Percentiles rank a stretch among this genome's conserved stretches.
Evolutionary conservation across 163 green algal genomes (phyloP).

Genomic region (Prototheca wickerhamii): DNA sequence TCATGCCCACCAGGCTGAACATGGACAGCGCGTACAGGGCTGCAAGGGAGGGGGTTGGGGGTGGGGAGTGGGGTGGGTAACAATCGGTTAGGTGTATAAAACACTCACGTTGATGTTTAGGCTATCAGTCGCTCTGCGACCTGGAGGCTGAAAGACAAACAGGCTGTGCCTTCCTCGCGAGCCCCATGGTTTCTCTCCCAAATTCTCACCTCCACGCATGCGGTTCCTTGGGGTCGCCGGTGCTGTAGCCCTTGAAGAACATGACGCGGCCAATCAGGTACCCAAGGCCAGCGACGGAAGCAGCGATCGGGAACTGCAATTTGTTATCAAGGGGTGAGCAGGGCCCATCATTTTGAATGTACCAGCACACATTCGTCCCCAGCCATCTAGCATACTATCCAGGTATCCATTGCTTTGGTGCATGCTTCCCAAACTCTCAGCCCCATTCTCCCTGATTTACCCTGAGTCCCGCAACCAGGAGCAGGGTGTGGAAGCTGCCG

Average conservation of each 20-base stretch:
- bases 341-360: neutral
- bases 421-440: neutral
- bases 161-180: too few species aligned
- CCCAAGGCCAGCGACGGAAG: constrained; percentile 3
- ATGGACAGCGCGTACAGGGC: neutral
- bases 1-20: neutral
- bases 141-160: too few species aligned
- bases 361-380: too few species aligned
- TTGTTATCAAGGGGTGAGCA: neutral
- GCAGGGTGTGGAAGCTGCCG: constrained; percentile 40
- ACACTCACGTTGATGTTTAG: too few species aligned
- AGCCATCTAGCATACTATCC: too few species aligned
- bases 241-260: constrained; percentile 21
- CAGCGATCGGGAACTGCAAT: constrained; percentile 12
- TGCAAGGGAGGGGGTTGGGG: too few species aligned
- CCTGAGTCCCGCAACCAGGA: constrained; percentile 33
- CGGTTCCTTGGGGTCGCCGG: constrained; percentile 10
- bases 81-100: too few species aligned
- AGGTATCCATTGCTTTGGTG: too few species aligned
- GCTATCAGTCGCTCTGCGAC: too few species aligned
- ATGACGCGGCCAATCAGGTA: constrained; percentile 9
- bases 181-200: too few species aligned
- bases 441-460: neutral
- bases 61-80: too few species aligned
- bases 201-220: neutral